Base-by-base conservation (phyloP, 208 protist genomes). In the Trypanosoma congolense region DNA sequence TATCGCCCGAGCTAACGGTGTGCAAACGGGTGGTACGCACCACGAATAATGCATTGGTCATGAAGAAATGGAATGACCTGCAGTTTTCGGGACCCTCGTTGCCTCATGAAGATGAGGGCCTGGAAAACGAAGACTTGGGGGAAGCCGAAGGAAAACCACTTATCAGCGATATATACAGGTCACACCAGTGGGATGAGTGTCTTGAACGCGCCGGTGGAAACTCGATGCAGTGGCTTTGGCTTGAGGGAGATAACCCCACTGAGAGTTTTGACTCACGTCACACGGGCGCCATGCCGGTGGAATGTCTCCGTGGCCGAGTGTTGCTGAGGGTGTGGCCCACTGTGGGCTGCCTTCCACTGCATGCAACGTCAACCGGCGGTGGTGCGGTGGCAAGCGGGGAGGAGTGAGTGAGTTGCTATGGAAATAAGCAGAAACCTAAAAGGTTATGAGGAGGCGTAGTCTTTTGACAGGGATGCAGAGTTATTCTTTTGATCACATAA, bases 191-290 rank as follows among this genome's bases (percentile, higher is more conserved):
- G 82, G 86, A 93, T 62, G 60, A 57, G 0, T 89, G 79, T 56
- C 50, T 73, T 14, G 72, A 85, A 22, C 56, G 73, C 31, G 56
- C 80, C 24, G 33, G 18, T 22, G 22, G 49, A 2, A 45, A 77
- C 4, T 67, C 79, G 0, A 66, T 73, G 3, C 55, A 54, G 31
- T 93, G 78, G 76, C 43, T 93, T 2, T 93, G 86, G 86, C 53
- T 93, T 10, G 86, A 93, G 67, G 86, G 86, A 2, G 86, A 93
- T 60, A 93, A 93, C 65, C 69, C 64, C 9, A 14, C 2, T 0
- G 65, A 85, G 25, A 93, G 86, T 57, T 78, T 87, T 41, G 86
- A 93, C 64, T 93, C 86, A 9, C 67, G 86, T 0, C 35, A 61
- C 12, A 78, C 76, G 35, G 86, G 86, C 0, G 65, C 77, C 1